Percentiles rank a stretch among this genome's conserved stretches.
Evolutionary conservation across 1,139 yeast species (phyloP).

Genomic region (Chernovozyma aurita): DNA sequence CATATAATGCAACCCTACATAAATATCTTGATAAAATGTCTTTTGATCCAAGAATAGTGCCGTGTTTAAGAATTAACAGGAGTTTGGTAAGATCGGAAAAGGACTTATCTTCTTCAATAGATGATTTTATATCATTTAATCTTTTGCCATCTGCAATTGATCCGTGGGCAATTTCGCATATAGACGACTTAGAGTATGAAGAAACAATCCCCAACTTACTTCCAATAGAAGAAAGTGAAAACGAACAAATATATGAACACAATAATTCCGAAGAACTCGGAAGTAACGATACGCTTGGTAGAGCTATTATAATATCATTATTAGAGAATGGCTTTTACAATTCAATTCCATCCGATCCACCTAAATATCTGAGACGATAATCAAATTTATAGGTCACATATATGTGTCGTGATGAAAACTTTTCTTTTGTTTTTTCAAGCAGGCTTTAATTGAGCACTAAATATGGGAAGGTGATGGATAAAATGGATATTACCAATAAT

Average conservation of each 20-base stretch:
- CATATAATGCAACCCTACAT: constrained; percentile 35
- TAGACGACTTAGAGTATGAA: constrained; percentile 36
- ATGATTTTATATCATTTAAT: constrained; percentile 23
- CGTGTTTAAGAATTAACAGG: constrained; percentile 35
- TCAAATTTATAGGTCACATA: no score
- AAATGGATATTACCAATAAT: no score
- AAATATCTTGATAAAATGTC: constrained; percentile 33
- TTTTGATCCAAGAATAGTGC: constrained; percentile 38
- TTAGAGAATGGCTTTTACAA: constrained; percentile 8
- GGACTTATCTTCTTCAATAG: constrained; percentile 23
- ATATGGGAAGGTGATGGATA: no score
- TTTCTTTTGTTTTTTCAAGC: no score
- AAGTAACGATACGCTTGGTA: constrained; percentile 7
- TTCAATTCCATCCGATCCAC: constrained; percentile 5
- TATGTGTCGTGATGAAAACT: no score
- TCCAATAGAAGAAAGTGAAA: constrained; percentile 7
- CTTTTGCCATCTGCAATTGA: constrained; percentile 31
- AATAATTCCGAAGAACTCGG: neutral
- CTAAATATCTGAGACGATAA: constrained; percentile 2
- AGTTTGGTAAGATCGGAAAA: constrained; percentile 24
- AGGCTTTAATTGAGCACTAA: no score
- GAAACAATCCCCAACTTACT: constrained; percentile 29
- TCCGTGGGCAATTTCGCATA: constrained; percentile 34
- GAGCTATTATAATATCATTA: constrained; percentile 8
- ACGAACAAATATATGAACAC: constrained; percentile 1